phyloP scores from a whole-genome alignment of 2,329 filamentous ascomycete species.

The Hymenoscyphus occultus region DNA sequence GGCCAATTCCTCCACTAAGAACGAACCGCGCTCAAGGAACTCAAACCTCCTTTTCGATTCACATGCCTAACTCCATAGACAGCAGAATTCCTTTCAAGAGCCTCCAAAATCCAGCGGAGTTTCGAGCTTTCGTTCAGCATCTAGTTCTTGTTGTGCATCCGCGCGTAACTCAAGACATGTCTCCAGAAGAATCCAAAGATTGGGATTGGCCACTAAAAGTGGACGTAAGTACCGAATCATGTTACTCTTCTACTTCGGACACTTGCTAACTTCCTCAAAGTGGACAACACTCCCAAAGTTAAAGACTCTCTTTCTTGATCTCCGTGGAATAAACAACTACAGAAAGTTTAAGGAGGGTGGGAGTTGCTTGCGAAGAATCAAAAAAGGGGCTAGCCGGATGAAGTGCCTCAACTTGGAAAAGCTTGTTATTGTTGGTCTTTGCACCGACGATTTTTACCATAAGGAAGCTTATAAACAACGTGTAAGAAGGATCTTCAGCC shows the following conservation, averaged over 20 bases:
- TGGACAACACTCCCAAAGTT: background rate
- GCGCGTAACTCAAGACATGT: background rate
- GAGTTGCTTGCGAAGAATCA: background rate
- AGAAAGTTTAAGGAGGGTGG: background rate
- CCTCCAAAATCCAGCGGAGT: background rate
- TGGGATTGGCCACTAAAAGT: background rate
- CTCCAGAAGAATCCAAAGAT: background rate
- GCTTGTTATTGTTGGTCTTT: background rate
- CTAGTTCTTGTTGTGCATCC: background rate
- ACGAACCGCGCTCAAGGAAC: background rate
- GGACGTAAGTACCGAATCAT: background rate
- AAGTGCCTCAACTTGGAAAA: background rate
- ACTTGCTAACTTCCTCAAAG: background rate
- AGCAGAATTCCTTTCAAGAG: background rate
- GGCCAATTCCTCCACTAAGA: background rate
- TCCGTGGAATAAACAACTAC: background rate
- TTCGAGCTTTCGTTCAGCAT: background rate
- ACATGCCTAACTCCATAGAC: background rate
- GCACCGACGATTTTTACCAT: background rate
- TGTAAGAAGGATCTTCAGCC: background rate
- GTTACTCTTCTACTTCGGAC: background rate
- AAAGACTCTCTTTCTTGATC: background rate
- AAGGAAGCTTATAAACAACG: background rate
- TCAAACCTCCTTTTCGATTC: background rate
- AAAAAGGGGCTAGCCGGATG: background rate